Conservation (phyloP, 148 eudicot species). For the Rhododendron vialii region DNA sequence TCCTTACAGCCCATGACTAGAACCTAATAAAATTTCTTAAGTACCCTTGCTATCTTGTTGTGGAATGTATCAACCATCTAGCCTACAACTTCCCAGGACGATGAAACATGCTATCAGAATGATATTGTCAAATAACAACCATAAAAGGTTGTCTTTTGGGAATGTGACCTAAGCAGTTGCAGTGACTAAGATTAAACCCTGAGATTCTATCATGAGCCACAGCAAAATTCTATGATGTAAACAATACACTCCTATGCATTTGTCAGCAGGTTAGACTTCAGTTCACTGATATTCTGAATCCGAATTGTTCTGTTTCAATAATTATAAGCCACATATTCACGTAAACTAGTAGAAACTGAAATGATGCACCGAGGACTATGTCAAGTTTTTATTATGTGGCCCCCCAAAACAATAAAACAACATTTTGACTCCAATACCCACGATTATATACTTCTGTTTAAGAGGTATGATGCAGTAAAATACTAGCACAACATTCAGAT, state of each 20-base stretch:
- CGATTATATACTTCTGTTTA: neutral
- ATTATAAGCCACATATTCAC: neutral
- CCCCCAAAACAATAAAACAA: neutral
- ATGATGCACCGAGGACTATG: neutral
- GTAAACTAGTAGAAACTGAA: neutral
- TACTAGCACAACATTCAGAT: neutral
- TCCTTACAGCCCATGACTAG: neutral
- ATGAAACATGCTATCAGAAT: constrained; percentile 4
- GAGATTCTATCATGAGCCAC: neutral
- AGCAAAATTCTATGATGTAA: neutral
- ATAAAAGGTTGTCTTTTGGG: neutral
- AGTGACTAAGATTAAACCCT: neutral
- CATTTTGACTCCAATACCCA: neutral
- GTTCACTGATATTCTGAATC: neutral
- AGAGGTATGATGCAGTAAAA: neutral
- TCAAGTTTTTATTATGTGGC: neutral
- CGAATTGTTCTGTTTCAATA: neutral
- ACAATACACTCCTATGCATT: neutral
- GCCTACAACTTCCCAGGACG: neutral
- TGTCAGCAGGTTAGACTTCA: neutral
- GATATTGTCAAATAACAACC: neutral
- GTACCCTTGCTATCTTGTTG: neutral
- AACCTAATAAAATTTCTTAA: neutral
- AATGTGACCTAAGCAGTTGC: neutral
- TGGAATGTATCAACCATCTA: neutral